A percentile compares a stretch with the other conserved stretches of the same genome.
Conservation (phyloP, 148 eudicot genomes). For the Oxyria digyna region DNA sequence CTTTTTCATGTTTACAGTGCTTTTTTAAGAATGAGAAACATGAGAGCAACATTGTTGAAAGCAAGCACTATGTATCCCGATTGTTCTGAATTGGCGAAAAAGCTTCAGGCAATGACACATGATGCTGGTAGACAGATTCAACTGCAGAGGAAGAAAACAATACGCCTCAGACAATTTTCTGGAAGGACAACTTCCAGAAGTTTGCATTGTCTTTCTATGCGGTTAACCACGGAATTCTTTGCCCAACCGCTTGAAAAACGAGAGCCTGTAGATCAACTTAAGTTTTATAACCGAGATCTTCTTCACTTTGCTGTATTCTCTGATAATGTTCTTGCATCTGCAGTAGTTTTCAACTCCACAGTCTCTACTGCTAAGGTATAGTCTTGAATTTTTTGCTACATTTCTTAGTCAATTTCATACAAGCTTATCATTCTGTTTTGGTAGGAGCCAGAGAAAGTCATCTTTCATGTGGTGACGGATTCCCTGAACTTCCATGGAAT, state of each 20-base stretch:
- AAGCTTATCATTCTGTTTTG: not conserved
- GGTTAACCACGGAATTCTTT: slow-evolving; percentile 69
- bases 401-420: not conserved
- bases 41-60: slow-evolving; percentile 61
- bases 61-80: slow-evolving; percentile 61
- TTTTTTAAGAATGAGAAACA: slow-evolving; percentile 46
- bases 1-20: slow-evolving; percentile 31
- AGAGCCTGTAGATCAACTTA: slow-evolving; percentile 43
- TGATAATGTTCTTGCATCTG: slow-evolving; percentile 84
- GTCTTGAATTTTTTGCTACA: not conserved
- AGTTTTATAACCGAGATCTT: slow-evolving; percentile 36
- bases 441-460: slow-evolving; percentile 78
- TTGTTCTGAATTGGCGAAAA: slow-evolving; percentile 56
- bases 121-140: slow-evolving; percentile 63
- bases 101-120: slow-evolving; percentile 78
- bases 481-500: slow-evolving; percentile 72
- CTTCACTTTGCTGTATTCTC: slow-evolving; percentile 77
- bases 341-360: slow-evolving; percentile 88
- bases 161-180: slow-evolving; percentile 60
- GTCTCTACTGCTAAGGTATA: slow-evolving; percentile 59
- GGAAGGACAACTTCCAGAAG: slow-evolving; percentile 94
- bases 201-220: slow-evolving; percentile 96
- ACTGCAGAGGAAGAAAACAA: slow-evolving; percentile 37
- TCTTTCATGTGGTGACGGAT: slow-evolving; percentile 84
- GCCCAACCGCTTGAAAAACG: slow-evolving; percentile 39